Evolutionary conservation across 2,329 filamentous ascomycete species (phyloP).

Genomic region (Penicillium janthinellum): DNA sequence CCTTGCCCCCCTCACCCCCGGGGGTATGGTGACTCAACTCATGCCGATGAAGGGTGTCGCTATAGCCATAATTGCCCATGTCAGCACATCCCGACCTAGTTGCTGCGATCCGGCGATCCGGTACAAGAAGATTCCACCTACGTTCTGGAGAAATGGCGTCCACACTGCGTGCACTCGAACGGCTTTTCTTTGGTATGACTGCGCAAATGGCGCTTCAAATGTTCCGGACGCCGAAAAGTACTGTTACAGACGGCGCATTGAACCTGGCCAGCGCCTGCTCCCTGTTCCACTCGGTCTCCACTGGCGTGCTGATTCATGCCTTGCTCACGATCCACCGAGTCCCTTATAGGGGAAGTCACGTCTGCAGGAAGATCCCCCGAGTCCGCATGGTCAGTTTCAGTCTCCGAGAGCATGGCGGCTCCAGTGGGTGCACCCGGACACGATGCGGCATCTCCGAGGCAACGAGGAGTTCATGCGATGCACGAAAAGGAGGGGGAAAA

Average conservation of each 20-base stretch:
- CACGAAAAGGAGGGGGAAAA: conserved; percentile 15
- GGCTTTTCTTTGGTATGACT: conserved; percentile 46
- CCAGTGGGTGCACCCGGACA: conserved; percentile 40
- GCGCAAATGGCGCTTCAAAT: conserved; percentile 45
- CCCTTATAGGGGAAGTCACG: not conserved
- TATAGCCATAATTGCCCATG: conserved; percentile 11
- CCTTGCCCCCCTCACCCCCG: conserved; percentile 36
- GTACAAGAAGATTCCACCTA: conserved; percentile 23
- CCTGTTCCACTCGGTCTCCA: conserved; percentile 12
- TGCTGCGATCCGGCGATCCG: not conserved
- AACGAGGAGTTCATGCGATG: conserved; percentile 2
- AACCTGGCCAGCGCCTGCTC: conserved; percentile 22
- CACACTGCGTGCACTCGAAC: conserved; percentile 43
- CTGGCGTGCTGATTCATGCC: conserved; percentile 7
- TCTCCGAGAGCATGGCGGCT: conserved; percentile 35
- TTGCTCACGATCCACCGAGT: conserved; percentile 4
- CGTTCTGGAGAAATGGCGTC: conserved; percentile 47
- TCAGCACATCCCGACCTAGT: not conserved
- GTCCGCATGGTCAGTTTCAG: conserved; percentile 22
- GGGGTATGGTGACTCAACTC: conserved; percentile 42
- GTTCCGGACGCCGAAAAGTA: conserved; percentile 44
- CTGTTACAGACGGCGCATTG: conserved; percentile 41
- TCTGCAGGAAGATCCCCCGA: conserved; percentile 23
- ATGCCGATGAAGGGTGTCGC: conserved; percentile 45
- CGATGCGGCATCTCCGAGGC: conserved; percentile 12